phyloP scores from a whole-genome alignment of 1,284 basidiomycete genomes.

The Tilletia setariae region DNA sequence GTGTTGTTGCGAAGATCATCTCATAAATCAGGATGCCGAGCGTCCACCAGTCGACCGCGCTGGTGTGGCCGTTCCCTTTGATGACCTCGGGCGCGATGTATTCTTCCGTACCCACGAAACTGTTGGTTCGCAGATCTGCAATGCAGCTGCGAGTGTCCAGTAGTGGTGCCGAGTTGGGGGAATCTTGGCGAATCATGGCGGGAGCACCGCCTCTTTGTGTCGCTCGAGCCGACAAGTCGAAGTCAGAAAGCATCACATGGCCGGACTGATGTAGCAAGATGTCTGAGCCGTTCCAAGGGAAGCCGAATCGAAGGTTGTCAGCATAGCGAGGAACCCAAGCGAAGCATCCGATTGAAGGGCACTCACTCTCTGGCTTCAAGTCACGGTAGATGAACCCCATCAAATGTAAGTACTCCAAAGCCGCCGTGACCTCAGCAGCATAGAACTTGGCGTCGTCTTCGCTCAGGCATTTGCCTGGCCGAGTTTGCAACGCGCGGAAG shows the following conservation, averaged over 20 bases:
- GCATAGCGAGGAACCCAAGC: not conserved
- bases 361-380: slow-evolving; percentile 96
- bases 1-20: slow-evolving; percentile 98
- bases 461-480: slow-evolving; percentile 89
- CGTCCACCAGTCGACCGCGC: slow-evolving; percentile 99
- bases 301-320: not conserved
- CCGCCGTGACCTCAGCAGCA: slow-evolving; percentile 96
- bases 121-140: slow-evolving; percentile 95
- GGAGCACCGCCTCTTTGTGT: slow-evolving; percentile 71
- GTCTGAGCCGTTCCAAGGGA: slow-evolving; percentile 65
- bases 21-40: slow-evolving; percentile 97
- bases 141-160: slow-evolving; percentile 97
- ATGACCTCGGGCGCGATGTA: slow-evolving; percentile 99
- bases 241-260: slow-evolving; percentile 99
- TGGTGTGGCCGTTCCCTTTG: slow-evolving; percentile 92
- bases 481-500: slow-evolving; percentile 77
- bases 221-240: slow-evolving; percentile 95
- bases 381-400: slow-evolving; percentile 99
- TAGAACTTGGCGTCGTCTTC: slow-evolving; percentile 97
- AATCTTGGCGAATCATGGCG: slow-evolving; percentile 81
- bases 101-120: slow-evolving; percentile 98
- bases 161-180: slow-evolving; percentile 83
- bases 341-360: too few species aligned
- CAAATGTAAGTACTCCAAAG: slow-evolving; percentile 94
- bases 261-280: slow-evolving; percentile 97